These are phyloP conservation scores for Skeletonema grethae DNA, from an alignment of 108 stramenopile species.

Conservation along the genomic window DNA sequence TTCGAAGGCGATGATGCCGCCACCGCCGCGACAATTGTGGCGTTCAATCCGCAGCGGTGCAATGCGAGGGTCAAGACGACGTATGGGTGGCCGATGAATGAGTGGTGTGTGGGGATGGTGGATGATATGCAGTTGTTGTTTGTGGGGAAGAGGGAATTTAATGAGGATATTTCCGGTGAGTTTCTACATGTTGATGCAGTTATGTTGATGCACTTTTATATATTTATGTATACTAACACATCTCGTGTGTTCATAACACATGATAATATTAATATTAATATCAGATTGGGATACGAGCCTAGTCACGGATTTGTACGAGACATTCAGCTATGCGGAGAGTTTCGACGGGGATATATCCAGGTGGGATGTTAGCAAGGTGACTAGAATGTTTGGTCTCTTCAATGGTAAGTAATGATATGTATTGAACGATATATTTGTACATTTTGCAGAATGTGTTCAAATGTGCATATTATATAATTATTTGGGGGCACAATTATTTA, in stretches of 20 bases:
- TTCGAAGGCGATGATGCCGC: not conserved
- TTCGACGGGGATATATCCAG: slow-evolving; percentile 23
- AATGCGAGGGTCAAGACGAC: not conserved
- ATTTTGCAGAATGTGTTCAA: not conserved
- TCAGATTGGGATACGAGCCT: slow-evolving; percentile 39
- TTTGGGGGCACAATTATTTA: not conserved
- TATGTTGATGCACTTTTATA: not conserved
- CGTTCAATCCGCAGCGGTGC: not conserved
- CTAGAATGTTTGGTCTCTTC: slow-evolving; percentile 6
- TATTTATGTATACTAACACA: not conserved
- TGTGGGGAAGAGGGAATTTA: slow-evolving; percentile 16
- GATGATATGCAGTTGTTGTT: slow-evolving; percentile 14
- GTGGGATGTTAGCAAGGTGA: slow-evolving; percentile 45
- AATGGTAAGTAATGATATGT: not conserved
- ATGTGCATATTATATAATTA: not conserved
- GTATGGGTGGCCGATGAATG: slow-evolving; percentile 21
- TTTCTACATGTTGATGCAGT: not conserved
- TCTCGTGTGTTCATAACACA: not conserved
- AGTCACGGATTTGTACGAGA: slow-evolving; percentile 23
- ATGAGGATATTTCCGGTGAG: slow-evolving; percentile 16
- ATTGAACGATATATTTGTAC: too few species aligned
- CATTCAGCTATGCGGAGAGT: slow-evolving; percentile 21
- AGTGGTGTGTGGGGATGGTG: slow-evolving; percentile 16
- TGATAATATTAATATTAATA: not conserved
- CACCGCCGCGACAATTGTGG: not conserved